A percentile compares a stretch with the other conserved stretches of the same genome.
Evolutionary conservation across 2,329 filamentous ascomycete species (phyloP).

Genomic region (Aspergillus clavatus): DNA sequence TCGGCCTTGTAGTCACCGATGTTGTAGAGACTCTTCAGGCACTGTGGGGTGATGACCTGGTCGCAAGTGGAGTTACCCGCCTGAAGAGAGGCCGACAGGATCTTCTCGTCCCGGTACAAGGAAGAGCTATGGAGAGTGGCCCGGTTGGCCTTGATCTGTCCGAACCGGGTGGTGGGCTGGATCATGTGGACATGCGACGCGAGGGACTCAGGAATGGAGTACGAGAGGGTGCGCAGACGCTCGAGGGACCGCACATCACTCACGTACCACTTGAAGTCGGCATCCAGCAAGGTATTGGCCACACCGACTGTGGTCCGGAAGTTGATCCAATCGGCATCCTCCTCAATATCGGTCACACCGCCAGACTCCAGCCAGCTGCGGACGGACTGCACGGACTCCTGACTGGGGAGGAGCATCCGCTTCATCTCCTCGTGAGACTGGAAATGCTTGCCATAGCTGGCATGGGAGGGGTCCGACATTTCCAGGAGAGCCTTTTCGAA

Average conservation of each 20-base stretch:
- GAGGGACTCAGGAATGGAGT: conserved; percentile 36
- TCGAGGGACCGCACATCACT: conserved; percentile 23
- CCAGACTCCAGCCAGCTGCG: conserved; percentile 44
- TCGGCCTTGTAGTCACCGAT: conserved; percentile 39
- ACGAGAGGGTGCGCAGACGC: conserved; percentile 37
- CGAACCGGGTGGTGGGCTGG: conserved; percentile 41
- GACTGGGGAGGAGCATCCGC: conserved; percentile 45
- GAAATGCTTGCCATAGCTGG: conserved; percentile 49
- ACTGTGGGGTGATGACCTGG: conserved; percentile 43
- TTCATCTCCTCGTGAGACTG: conserved; percentile 46
- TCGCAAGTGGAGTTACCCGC: conserved; percentile 36
- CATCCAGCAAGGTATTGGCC: conserved; percentile 36
- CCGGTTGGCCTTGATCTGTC: conserved; percentile 29
- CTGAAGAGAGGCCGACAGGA: conserved; percentile 15
- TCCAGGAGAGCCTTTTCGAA: conserved; percentile 46
- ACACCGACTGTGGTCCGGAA: conserved; percentile 32
- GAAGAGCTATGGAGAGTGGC: conserved; percentile 22
- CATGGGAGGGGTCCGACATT: conserved; percentile 47
- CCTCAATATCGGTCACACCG: conserved; percentile 33
- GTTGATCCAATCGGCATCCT: conserved; percentile 38
- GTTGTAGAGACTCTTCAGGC: conserved; percentile 46
- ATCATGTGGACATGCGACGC: conserved; percentile 37
- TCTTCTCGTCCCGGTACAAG: conserved; percentile 13
- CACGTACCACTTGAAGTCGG: conserved; percentile 38
- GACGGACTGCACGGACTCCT: conserved; percentile 38